Evolutionary conservation across 441 rosid species (phyloP).

Genomic region (Erodium trifolium): DNA sequence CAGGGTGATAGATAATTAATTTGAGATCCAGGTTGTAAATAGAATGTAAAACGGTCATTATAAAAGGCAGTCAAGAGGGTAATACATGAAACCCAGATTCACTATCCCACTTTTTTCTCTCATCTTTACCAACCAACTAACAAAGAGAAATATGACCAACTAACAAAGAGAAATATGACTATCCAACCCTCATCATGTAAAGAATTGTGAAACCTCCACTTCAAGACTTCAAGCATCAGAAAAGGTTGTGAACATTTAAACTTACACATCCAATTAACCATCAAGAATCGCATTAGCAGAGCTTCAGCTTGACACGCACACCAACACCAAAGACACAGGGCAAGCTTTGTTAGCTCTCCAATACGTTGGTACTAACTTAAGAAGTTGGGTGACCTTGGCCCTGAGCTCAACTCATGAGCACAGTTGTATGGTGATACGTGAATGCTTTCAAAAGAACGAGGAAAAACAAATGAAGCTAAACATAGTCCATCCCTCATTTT

Average conservation of each 20-base stretch:
- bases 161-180: neutral
- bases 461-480: neutral
- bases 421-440: neutral
- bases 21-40: neutral
- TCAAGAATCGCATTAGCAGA: neutral
- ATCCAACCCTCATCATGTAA: neutral
- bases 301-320: neutral
- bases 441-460: neutral
- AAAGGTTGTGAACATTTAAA: neutral
- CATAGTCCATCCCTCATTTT: neutral
- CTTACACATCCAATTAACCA: neutral
- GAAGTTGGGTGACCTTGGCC: neutral
- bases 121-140: neutral
- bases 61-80: neutral
- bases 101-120: neutral
- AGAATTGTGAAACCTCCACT: neutral
- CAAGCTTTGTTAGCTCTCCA: neutral
- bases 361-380: neutral
- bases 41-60: neutral
- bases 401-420: neutral
- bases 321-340: neutral
- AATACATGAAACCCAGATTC: neutral
- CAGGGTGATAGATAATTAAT: neutral
- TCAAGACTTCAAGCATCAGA: neutral
- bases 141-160: neutral